phyloP scores from a whole-genome alignment of 1,284 basidiomycete genomes.

The Irpex rosettiformis region DNA sequence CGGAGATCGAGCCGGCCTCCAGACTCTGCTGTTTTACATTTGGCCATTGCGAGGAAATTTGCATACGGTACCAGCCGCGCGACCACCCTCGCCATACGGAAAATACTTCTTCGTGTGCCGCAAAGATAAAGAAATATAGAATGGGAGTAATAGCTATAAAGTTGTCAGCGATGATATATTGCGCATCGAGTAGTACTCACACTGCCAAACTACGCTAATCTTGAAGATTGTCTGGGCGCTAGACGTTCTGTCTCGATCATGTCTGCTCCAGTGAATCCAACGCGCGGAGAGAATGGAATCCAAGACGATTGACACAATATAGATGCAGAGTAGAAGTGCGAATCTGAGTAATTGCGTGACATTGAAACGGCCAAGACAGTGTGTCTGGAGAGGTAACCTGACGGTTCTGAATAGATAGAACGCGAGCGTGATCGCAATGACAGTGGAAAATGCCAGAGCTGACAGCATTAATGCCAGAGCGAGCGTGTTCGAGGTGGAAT shows the following conservation, averaged over 20 bases:
- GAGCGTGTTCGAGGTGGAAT: conserved; percentile 19
- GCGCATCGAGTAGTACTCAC: conserved; percentile 10
- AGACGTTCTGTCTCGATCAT: neutral
- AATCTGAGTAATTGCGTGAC: conserved; percentile 22
- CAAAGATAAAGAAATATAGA: conserved; percentile 26
- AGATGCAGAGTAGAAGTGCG: conserved; percentile 21
- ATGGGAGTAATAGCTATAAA: conserved; percentile 19
- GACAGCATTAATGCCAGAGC: conserved; percentile 21
- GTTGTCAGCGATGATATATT: neutral
- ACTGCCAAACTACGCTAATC: conserved; percentile 24
- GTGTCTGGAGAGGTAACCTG: conserved; percentile 16
- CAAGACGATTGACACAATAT: conserved; percentile 21
- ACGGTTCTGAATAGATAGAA: conserved; percentile 20
- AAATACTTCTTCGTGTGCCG: conserved; percentile 26
- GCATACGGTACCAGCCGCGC: neutral
- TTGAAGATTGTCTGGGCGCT: conserved; percentile 4
- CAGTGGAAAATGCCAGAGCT: conserved; percentile 19
- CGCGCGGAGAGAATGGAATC: conserved; percentile 20
- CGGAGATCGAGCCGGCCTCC: neutral
- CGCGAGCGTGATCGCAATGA: conserved; percentile 16
- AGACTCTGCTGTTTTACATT: neutral
- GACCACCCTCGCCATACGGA: conserved; percentile 22
- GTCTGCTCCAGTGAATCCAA: conserved; percentile 16
- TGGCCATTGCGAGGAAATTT: neutral
- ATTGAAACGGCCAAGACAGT: conserved; percentile 12